Evolutionary conservation across 768 basidiomycete genomes (phyloP), one percentile per base, ranked within the genome.

Genomic region (Russula compacta): DNA sequence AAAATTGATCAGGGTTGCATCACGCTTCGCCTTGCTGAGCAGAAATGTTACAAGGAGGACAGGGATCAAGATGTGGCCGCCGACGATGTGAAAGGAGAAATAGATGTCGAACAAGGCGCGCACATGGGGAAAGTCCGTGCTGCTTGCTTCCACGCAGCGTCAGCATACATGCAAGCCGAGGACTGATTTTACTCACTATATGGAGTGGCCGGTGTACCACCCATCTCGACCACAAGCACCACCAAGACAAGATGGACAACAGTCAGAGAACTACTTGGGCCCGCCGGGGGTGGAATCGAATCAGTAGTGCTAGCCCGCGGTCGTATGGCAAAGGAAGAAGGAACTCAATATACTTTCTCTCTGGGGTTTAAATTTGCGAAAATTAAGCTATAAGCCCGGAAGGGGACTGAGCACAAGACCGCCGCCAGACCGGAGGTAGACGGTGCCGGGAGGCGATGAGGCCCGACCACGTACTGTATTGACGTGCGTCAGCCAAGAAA

Each of bases 11-110:
- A 62, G 32, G 36, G 60, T 40, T 15, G 35, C 55, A 24, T 53
- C 63, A 21, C 51, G 56, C 40, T 33, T 64, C 10, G 63, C 60
- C 44, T 57, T 46, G 48, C n/a, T 43, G 54, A 56, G 38, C 8
- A 53, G 47, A 38, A 64, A 64, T 11, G 63, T 61, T 10, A 24
- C 15, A 38, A 64, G 7, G 48, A 64, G 63, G 50, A 61, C 17
- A 17, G 59, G 59, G 33, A 56, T 5, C 38, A 64, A 19, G 35
- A 64, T 14, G 24, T 64, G 59, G 40, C 49, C 42, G 21, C 53
- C 59, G 17, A 52, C 10, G 36, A 56, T 56, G 8, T 64, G 53
- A 17, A 64, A 61, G 54, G 43, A 40, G 14, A 52, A 60, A 43
- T 43, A 64, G 35, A 47, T 12, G 40, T 39, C 44, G 6, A 64